Conservation (phyloP, 192 early-diverging fungal species). For the Bifiguratus adelaidae region DNA sequence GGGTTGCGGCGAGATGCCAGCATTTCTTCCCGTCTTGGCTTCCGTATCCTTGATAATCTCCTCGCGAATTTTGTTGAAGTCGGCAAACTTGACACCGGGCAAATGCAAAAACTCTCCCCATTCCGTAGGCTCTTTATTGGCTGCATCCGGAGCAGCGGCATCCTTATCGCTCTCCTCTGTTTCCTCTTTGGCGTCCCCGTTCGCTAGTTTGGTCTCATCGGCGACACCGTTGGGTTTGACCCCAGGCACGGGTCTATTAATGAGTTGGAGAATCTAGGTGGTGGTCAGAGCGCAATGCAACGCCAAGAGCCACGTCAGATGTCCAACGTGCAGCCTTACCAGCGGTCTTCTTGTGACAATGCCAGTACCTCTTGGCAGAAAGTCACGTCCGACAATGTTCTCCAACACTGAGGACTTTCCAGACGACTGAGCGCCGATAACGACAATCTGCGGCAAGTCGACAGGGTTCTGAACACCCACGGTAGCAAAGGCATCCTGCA, state of each 20-base stretch:
- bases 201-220: too few species aligned
- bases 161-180: slow-evolving; percentile 5
- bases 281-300: background rate
- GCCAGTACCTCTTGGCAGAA: slow-evolving; percentile 92
- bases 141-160: slow-evolving; percentile 15
- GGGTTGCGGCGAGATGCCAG: slow-evolving; percentile 87
- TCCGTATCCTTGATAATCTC: slow-evolving; percentile 95
- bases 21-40: slow-evolving; percentile 69
- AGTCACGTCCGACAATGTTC: slow-evolving; percentile 99
- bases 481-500: slow-evolving; percentile 83
- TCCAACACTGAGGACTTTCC: slow-evolving; percentile 98
- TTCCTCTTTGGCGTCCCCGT: slow-evolving; percentile 10
- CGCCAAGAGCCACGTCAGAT: background rate
- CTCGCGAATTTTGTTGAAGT: slow-evolving; percentile 96
- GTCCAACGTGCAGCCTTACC: too few species aligned
- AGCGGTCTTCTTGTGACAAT: slow-evolving; percentile 97
- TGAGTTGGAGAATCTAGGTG: slow-evolving; percentile 70
- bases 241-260: slow-evolving; percentile 69
- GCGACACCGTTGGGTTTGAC: slow-evolving; percentile 29
- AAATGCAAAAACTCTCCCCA: slow-evolving; percentile 99
- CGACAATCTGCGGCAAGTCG: slow-evolving; percentile 81
- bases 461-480: slow-evolving; percentile 86
- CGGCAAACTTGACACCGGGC: slow-evolving; percentile 90
- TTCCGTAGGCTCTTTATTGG: slow-evolving; percentile 76
- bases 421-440: slow-evolving; percentile 77